These are phyloP conservation scores for Psilocybe tampanensis DNA, from an alignment of 768 basidiomycete species.

Conservation along the genomic window DNA sequence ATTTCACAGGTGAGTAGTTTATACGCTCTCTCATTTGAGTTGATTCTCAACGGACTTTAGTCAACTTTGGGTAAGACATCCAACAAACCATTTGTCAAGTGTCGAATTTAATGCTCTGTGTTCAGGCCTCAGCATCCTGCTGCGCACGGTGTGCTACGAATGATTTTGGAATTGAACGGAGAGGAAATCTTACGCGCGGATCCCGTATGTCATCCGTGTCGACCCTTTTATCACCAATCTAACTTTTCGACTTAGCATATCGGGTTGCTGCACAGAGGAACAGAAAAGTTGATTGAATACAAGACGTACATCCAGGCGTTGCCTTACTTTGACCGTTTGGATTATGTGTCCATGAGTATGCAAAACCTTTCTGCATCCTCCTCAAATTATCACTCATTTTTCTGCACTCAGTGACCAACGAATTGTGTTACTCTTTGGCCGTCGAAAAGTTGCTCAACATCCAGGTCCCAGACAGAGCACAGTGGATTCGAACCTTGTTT, in stretches of 20 bases:
- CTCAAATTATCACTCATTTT: neutral
- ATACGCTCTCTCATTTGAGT: neutral
- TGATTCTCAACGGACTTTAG: conserved; percentile 39
- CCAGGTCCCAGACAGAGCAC: conserved; percentile 93
- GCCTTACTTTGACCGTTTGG: conserved; percentile 98
- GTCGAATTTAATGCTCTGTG: no score
- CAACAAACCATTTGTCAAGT: no score
- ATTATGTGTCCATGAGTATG: conserved; percentile 99
- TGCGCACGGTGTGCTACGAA: conserved; percentile 95
- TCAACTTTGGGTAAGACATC: conserved; percentile 85
- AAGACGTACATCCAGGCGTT: conserved; percentile 98
- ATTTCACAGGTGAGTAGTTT: conserved; percentile 82
- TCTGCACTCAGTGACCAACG: conserved; percentile 85
- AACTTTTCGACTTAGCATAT: conserved; percentile 66
- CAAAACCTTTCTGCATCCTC: conserved; percentile 8
- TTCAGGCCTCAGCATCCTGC: conserved; percentile 94
- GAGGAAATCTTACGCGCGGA: conserved; percentile 91
- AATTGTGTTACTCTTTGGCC: conserved; percentile 94
- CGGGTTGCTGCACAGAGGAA: conserved; percentile 94
- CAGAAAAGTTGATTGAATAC: conserved; percentile 98
- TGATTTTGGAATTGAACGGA: conserved; percentile 97
- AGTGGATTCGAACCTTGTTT: conserved; percentile 97
- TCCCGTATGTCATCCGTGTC: conserved; percentile 54
- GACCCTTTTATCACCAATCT: conserved; percentile 3
- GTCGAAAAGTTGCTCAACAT: conserved; percentile 99